Evolutionary conservation across 495 filamentous ascomycete genomes (phyloP).

Genomic region (Xeromyces bisporus): DNA sequence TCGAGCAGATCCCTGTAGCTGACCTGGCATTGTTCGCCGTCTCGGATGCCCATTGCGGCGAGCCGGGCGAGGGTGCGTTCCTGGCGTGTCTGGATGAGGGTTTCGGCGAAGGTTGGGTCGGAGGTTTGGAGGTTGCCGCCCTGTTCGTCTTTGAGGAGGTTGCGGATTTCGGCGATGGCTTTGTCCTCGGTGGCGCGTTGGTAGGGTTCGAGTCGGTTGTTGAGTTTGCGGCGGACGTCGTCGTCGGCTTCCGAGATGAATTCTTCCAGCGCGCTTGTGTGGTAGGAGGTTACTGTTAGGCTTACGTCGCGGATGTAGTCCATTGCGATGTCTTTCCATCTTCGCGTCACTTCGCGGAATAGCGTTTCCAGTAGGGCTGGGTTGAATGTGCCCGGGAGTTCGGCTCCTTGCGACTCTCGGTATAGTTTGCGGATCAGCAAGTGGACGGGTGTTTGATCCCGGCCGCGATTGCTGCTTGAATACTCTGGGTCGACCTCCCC

Average conservation of each 20-base stretch:
- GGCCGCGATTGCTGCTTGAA: constrained; percentile 1
- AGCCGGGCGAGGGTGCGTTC: constrained; percentile 5
- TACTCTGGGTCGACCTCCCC: constrained; percentile 7
- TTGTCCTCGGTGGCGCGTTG: background rate
- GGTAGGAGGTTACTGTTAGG: constrained; percentile 1
- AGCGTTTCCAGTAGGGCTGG: constrained; percentile 15
- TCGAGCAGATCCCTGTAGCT: background rate
- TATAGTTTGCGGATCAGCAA: constrained; percentile 17
- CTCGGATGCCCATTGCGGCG: background rate
- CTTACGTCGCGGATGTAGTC: constrained; percentile 9
- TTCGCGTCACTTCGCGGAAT: constrained; percentile 17
- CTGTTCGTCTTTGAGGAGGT: constrained; percentile 17
- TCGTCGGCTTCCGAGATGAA: constrained; percentile 4
- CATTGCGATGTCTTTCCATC: constrained; percentile 15
- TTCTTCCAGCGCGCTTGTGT: background rate
- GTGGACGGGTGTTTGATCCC: constrained; percentile 7
- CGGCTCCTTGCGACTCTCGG: constrained; percentile 15
- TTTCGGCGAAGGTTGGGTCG: constrained; percentile 19
- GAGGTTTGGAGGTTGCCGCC: constrained; percentile 19
- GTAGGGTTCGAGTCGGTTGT: background rate
- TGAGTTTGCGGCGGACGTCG: constrained; percentile 1
- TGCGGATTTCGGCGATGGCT: background rate
- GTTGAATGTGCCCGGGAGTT: constrained; percentile 22
- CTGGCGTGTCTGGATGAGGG: constrained; percentile 11
- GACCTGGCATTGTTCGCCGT: background rate